Evolutionary conservation across 2,329 filamentous ascomycete species (phyloP), one percentile per base, ranked within the genome.

Genomic region (Stachybotrys chlorohalonatus): DNA sequence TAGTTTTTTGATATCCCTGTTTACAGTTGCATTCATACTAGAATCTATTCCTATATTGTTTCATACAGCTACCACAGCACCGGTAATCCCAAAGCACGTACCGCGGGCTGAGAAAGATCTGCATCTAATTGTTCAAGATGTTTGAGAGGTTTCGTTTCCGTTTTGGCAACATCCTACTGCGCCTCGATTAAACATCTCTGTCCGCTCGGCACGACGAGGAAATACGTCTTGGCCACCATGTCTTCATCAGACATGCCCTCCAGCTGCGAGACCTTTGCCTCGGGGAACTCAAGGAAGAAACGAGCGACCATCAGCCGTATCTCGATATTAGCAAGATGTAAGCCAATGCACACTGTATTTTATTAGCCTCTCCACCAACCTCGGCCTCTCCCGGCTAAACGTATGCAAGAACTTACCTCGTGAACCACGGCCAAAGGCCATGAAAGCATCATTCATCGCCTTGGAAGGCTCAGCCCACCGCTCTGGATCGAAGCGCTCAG

Each of bases 391-490:
- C 36, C 7, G 7, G 36, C 7, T 39, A 39, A 7, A 11, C 11
- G 36, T 39, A n/a, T n/a, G 24, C 24, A 24, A 4, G 24, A 24
- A 24, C 49, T 13, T 36, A 51, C n/a, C 30, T 36, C 49, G 32
- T 7, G 16, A 15, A 3, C n/a, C 50, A 52, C 36, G 11, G 1
- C 79, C 79, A 60, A 82, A 83, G 0, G 78, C 73, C 52, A 76
- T 69, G 53, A 73, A 80, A 0, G 74, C 72, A 3, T 73, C 71
- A 55, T 76, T 80, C 68, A 75, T 75, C 11, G 61, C 66, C 49
- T 57, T 62, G 5, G 58, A 73, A 30, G 64, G 58, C 7, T 56
- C 51, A 7, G 58, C 58, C 74, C 75, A 78, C 36, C 75, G 62
- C 11, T 64, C 63, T 1, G 72, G 72, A 45, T 72, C 57, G 64